Evolutionary conservation across 2,329 filamentous ascomycete species (phyloP), one percentile per base, ranked within the genome.

Genomic region (Penicillium sp.): DNA sequence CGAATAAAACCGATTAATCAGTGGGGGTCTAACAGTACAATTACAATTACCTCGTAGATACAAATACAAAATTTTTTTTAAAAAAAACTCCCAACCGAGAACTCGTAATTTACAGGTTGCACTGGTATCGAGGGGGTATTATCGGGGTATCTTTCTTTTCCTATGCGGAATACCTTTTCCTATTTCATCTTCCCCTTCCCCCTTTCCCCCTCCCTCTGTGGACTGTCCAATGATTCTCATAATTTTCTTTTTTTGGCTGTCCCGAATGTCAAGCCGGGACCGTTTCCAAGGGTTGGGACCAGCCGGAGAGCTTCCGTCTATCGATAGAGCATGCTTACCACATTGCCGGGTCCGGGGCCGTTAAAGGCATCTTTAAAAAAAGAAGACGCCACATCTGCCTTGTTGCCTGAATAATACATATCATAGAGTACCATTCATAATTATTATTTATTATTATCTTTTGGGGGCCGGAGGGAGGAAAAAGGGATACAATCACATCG

Each of bases 281-380:
- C n/a, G n/a, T n/a, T n/a, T n/a, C n/a, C 39, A 14, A n/a, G 9
- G 8, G 8, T 26, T 18, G 13, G 23, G 28, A 52, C 59, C 54
- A 61, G 59, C 57, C 59, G 59, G 59, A 60, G 55, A 46, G 37
- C 44, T 59, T 57, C 59, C 56, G 49, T 49, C 51, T 55, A 56
- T 61, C 53, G 58, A 58, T 58, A 55, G 50, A 36, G 46, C 37
- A 44, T 21, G 23, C 23, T 47, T 53, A 59, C 56, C 54, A 49
- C 29, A n/a, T 49, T 37, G 29, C 39, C 36, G 59, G 59, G 54
- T 48, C 51, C 51, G 53, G 52, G 48, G 51, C 39, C 14, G 48
- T 45, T 40, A 24, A 24, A 23, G 16, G 11, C 7, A 40, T 13
- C 10, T 10, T n/a, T 26, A 18, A 54, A 54, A 39, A 31, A 36